Evolutionary conservation across 139 green algal genomes (phyloP), one percentile per base, ranked within the genome.

Genomic region (Zygnema cylindricum): DNA sequence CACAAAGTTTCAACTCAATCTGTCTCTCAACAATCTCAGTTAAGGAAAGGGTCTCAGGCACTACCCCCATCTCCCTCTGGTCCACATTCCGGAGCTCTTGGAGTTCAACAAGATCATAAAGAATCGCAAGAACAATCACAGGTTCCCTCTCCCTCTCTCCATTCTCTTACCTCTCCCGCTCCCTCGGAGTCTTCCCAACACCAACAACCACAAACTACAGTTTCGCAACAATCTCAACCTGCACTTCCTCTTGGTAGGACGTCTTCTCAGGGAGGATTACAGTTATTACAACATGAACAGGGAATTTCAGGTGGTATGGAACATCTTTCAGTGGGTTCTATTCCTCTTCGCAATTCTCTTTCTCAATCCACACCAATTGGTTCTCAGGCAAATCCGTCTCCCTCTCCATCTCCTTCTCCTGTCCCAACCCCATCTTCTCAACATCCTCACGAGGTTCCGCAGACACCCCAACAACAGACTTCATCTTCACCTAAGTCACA

Each of bases 261-360:
- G 16, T 16, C 7, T 7, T 16, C 7, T 63, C 49, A 63, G 49
- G 49, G 49, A 63, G 49, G 16, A 25, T 25, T 63, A 7, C 49
- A 63, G 49, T 63, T 63, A 63, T 63, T 63, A 16, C 81, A 79
- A 54, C 81, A 87, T 32, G 0, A 86, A 69, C 54, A 79, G 38
- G 71, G 71, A 7, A 79, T 79, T 43, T 54, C 36, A 41, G 36
- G 11, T 25, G 71, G 71, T 3, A 43, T 79, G 71, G 71, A 79
- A 16, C 71, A 79, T 11, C 71, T 79, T 43, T 79, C 71, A 7
- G 71, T 79, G 36, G 71, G 71, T 43, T 40, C 78, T 38, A 77
- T 86, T 30, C 78, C 78, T 32, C 43, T 86, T 38, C 78, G 38
- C 16, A 25, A 25, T 35, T 41, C 39, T 33, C 78, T 41, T 2